Evolutionary conservation across 2,329 filamentous ascomycete genomes (phyloP), one percentile per base, ranked within the genome.

Genomic region (Gremmenia infestans): DNA sequence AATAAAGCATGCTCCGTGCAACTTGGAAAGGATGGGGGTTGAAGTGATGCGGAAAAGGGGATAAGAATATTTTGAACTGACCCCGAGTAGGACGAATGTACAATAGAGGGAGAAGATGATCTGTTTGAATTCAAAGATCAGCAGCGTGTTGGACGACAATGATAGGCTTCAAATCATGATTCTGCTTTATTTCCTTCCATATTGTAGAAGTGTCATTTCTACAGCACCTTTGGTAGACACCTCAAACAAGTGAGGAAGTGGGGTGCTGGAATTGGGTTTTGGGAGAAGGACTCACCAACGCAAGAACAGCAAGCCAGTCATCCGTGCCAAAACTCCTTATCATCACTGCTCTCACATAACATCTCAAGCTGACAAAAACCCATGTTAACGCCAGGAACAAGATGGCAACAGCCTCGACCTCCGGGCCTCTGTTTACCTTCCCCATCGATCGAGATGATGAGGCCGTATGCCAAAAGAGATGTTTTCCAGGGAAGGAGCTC

Each of bases 231-330:
- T 32, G 28, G 28, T 32, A 7, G 7, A 32, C 28, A 9, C 7
- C 28, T 32, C 28, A 32, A 32, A 32, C 28, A 12, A 32, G 28
- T 32, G 28, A 32, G 28, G 4, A 19, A 42, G 39, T 3, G 39
- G 37, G 14, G 9, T 28, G 25, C 11, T 5, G 14, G 2, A 45
- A 4, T 9, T 5, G 14, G 45, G 5, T 5, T 4, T n/a, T 15
- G 23, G 5, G 28, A 12, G 25, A 28, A 28, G 25, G 43, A 63
- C 68, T 55, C 66, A 81, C 78, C 67, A 78, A 67, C 3, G 76
- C 74, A 28, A 69, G 49, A 22, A 79, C 67, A 63, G 79, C 78
- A 52, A 79, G 65, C 59, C 71, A 76, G 69, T 81, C 79, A 49
- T 81, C 79, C 3, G 71, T 37, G 0, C 73, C 70, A 36, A 77